Base-by-base conservation (phyloP, 2,329 filamentous ascomycete genomes). In the Aspergillus fumigatus region DNA sequence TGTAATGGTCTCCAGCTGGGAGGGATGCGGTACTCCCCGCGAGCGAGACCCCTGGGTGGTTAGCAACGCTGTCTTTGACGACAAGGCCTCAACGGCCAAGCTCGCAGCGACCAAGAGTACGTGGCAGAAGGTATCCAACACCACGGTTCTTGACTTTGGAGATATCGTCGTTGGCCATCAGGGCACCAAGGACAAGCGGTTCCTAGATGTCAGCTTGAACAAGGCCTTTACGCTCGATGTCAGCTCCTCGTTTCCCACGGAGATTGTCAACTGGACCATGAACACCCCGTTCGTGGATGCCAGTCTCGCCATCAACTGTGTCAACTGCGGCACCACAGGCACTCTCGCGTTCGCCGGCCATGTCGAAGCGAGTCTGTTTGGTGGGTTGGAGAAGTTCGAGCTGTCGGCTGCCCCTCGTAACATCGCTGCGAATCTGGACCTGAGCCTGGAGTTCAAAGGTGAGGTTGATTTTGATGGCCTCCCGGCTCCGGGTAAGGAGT, bases 41-140 rank as follows among this genome's bases (percentile, higher is more conserved):
- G 50, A 48, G 9, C 55, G 53, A 27, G 38, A 54, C 25, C 55
- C 52, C 14, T 57, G 55, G 55, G 55, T 57, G 9, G 55, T 57
- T 14, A 54, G 26, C 9, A 54, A 54, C 11, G 55, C 45, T 14
- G 21, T 17, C 4, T 57, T 57, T 29, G 48, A 54, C 41, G 52
- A 57, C 32, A 54, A 50, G 41, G 48, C 49, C 9, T 14, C 43
- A 8, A 54, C 50, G 32, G 48, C 49, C 4, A 51, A 45, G n/a
- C 41, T 57, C 7, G 49, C 38, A 21, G 38, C 52, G 1, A 40
- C 40, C 8, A 11, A 48, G 48, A 57, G 55, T 23, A 54, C 43
- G 10, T 58, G 56, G 56, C 45, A 58, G 50, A 52, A 58, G 35
- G 50, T 58, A 11, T 49, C 51, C 21, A 55, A 52, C 27, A 48